Evolutionary conservation across 106 monocot genomes (phyloP).

Genomic region (Dendrobium catenatum): DNA sequence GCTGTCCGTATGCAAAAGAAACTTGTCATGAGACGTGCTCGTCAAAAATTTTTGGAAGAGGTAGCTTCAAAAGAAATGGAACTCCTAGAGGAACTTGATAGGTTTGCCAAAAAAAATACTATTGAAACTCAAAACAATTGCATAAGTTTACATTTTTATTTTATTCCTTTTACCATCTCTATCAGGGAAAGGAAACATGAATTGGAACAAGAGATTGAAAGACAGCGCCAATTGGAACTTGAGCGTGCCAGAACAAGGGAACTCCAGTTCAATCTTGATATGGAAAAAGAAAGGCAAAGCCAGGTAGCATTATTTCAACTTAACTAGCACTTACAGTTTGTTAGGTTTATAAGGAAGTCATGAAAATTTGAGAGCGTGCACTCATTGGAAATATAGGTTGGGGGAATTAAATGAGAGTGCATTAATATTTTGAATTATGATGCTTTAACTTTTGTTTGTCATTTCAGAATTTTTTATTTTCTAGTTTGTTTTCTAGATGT

Average conservation of each 20-base stretch:
- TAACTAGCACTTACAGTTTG: neutral
- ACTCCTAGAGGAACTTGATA: conserved; percentile 87
- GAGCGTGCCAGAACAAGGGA: conserved; percentile 90
- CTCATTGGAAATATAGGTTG: neutral
- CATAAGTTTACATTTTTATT: neutral
- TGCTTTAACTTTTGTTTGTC: neutral
- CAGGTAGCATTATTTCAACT: conserved; percentile 42
- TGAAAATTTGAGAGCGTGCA: neutral
- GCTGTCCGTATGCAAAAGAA: conserved; percentile 64
- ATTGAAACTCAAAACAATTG: neutral
- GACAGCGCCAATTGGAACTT: conserved; percentile 61
- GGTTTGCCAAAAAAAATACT: conserved; percentile 24
- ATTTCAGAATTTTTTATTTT: neutral
- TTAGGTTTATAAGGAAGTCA: neutral
- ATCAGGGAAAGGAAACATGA: conserved; percentile 69
- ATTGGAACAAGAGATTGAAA: conserved; percentile 67
- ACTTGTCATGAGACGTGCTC: conserved; percentile 48
- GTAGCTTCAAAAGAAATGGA: conserved; percentile 67
- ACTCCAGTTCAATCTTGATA: conserved; percentile 73
- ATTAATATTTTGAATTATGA: neutral
- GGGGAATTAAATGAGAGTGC: neutral
- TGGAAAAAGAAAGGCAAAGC: conserved; percentile 85
- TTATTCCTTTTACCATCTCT: neutral
- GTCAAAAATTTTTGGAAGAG: conserved; percentile 79
- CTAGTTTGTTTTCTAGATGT: neutral